Evolutionary conservation across 345 rosid genomes (phyloP).

Genomic region (Xanthoceras sorbifolium): DNA sequence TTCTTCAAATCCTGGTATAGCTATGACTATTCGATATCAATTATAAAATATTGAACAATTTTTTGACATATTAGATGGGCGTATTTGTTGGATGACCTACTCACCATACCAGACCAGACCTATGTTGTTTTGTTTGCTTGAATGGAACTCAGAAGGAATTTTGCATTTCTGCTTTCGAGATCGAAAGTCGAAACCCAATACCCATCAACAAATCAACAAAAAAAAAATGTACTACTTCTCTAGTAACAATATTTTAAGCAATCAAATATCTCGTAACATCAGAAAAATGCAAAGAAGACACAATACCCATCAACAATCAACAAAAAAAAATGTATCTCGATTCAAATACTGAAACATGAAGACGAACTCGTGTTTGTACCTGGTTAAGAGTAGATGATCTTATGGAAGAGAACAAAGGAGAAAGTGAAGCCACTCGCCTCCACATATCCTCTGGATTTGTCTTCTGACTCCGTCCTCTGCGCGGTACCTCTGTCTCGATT

Average conservation of each 20-base stretch:
- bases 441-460: constrained; percentile 40
- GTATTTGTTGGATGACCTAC: too few relatives aligned
- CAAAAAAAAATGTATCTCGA: neutral
- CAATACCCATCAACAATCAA: neutral
- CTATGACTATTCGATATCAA: too few relatives aligned
- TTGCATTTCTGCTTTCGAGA: too few relatives aligned
- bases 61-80: too few relatives aligned
- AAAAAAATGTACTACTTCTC: neutral
- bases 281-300: neutral
- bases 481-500: constrained; percentile 6
- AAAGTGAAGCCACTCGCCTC: constrained; percentile 75
- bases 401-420: constrained; percentile 53
- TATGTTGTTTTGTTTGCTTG: too few relatives aligned
- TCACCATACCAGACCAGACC: too few relatives aligned
- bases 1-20: too few relatives aligned
- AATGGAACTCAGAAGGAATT: too few relatives aligned
- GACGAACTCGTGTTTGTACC: constrained; percentile 31
- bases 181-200: too few relatives aligned
- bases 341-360: neutral
- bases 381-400: constrained; percentile 40
- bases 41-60: too few relatives aligned
- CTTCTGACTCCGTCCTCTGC: constrained; percentile 25
- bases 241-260: neutral
- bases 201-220: too few relatives aligned
- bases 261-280: neutral